A percentile compares a stretch with the other conserved stretches of the same genome.
phyloP scores from a whole-genome alignment of 305 asterid genomes.

The Euphrasia arctica region DNA sequence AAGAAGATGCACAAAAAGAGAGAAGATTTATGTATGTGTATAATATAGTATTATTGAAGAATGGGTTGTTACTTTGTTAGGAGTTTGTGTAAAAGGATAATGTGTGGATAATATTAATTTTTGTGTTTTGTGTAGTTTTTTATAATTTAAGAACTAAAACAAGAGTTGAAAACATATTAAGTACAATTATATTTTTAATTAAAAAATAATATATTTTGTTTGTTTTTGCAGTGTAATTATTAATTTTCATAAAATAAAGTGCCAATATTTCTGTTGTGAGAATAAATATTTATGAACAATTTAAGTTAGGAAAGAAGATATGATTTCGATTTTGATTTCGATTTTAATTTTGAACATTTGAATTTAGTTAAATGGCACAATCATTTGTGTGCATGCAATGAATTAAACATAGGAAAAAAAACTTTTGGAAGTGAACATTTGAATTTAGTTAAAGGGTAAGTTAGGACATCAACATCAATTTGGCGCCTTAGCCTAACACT shows the following conservation, averaged over 20 bases:
- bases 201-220: no score
- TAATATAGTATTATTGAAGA: not conserved
- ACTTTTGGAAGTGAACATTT: constrained; percentile 23
- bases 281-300: no score
- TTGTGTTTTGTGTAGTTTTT: not conserved
- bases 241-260: no score
- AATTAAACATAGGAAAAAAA: no score
- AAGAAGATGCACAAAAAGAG: constrained; percentile 9
- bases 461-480: constrained; percentile 40
- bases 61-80: not conserved
- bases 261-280: no score
- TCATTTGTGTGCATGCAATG: no score
- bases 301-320: not conserved
- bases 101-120: constrained; percentile 3
- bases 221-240: no score
- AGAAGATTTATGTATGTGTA: not conserved
- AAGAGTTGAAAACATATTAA: no score
- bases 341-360: not conserved
- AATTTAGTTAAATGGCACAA: no score
- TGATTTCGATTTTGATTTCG: not conserved
- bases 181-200: no score
- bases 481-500: constrained; percentile 32
- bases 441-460: constrained; percentile 26
- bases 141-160: no score
- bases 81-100: constrained; percentile 22